Conservation (phyloP, 2,329 filamentous ascomycete species). For the Fonsecaea pugnacius region DNA sequence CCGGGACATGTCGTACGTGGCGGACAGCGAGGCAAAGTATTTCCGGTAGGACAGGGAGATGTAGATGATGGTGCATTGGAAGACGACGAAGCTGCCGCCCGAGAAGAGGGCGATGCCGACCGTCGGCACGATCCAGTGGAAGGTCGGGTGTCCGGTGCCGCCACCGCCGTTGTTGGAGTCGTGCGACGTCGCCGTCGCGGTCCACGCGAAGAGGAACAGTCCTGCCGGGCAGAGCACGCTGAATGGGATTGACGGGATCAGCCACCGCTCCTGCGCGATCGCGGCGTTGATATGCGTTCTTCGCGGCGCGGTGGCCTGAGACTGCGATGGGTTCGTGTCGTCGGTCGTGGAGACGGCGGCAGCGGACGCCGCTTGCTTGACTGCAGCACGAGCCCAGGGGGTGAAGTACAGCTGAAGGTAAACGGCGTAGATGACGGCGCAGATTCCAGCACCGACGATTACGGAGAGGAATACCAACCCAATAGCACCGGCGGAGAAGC, state of each 20-base stretch:
- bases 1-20: slow-evolving; percentile 11
- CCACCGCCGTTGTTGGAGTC: background rate
- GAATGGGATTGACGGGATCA: slow-evolving; percentile 5
- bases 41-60: slow-evolving; percentile 12
- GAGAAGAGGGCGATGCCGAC: slow-evolving; percentile 11
- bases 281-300: slow-evolving; percentile 8
- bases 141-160: background rate
- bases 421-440: background rate
- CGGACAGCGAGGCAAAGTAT: slow-evolving; percentile 9
- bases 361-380: background rate
- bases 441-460: background rate
- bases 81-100: slow-evolving; percentile 9
- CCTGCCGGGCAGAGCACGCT: slow-evolving; percentile 5
- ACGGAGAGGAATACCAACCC: slow-evolving; percentile 10
- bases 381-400: slow-evolving; percentile 2
- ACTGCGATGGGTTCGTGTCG: background rate
- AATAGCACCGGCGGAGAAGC: slow-evolving; percentile 5
- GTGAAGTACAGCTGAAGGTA: slow-evolving; percentile 13
- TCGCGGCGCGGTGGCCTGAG: background rate
- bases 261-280: slow-evolving; percentile 14
- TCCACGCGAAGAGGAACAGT: slow-evolving; percentile 16
- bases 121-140: slow-evolving; percentile 14
- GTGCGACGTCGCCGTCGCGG: background rate
- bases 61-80: slow-evolving; percentile 19
- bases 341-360: background rate